A percentile compares a stretch with the other conserved stretches of the same genome.
Conservation (phyloP, 2,329 filamentous ascomycete species). For the Tolypocladium cylindrosporum region DNA sequence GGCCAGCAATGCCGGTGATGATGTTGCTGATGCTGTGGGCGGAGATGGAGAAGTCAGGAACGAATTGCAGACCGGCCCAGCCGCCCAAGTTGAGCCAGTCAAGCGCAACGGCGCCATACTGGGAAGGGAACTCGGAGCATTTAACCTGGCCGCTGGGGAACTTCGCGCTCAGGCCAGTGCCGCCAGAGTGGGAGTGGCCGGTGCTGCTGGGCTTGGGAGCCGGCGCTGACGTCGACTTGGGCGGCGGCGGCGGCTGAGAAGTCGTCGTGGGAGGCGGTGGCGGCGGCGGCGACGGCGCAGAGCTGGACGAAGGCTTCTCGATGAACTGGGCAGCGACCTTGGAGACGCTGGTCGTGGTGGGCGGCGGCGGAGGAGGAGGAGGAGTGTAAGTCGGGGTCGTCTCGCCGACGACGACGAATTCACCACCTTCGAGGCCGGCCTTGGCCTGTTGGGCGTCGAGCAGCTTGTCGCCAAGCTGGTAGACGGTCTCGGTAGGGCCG, state of each 20-base stretch:
- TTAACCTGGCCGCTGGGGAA: slow-evolving; percentile 68
- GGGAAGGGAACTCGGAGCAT: slow-evolving; percentile 66
- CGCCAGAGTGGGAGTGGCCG: slow-evolving; percentile 14
- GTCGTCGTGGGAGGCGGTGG: slow-evolving; percentile 10
- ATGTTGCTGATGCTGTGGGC: slow-evolving; percentile 54
- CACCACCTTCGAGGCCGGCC: slow-evolving; percentile 60
- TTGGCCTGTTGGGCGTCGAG: slow-evolving; percentile 57
- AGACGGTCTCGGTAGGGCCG: slow-evolving; percentile 57
- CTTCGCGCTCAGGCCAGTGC: slow-evolving; percentile 47
- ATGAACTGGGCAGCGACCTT: slow-evolving; percentile 38
- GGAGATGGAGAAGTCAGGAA: slow-evolving; percentile 37
- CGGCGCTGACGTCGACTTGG: slow-evolving; percentile 3
- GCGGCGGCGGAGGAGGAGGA: slow-evolving; percentile 26
- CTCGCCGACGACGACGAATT: slow-evolving; percentile 56
- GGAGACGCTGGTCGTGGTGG: slow-evolving; percentile 22
- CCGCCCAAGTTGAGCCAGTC: slow-evolving; percentile 60
- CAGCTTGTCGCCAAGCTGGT: slow-evolving; percentile 55
- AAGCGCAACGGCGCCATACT: slow-evolving; percentile 68
- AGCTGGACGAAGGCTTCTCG: slow-evolving; percentile 26
- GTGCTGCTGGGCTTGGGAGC: slow-evolving; percentile 11
- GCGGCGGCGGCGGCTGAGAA: slow-evolving; percentile 4
- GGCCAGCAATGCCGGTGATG: slow-evolving; percentile 49
- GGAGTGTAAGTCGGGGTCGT: slow-evolving; percentile 41
- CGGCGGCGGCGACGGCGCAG: slow-evolving; percentile 3
- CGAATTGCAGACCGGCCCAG: slow-evolving; percentile 70